Percentiles rank a stretch among this genome's conserved stretches.
Conservation (phyloP, 2,329 filamentous ascomycete species). For the Cladobotryum protrusum region DNA sequence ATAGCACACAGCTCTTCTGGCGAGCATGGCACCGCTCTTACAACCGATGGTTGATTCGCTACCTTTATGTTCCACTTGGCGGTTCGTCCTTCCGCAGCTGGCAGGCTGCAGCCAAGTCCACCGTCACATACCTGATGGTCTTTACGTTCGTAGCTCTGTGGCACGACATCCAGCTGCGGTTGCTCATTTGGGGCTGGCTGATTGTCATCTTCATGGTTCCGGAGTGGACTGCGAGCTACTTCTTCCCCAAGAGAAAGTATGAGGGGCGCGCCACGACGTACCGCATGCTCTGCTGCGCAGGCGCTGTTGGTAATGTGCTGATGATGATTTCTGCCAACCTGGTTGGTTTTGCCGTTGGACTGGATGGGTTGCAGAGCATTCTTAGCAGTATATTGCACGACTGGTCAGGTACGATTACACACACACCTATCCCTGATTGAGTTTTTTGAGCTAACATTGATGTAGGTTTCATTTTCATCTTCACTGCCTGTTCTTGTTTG, state of each 20-base stretch:
- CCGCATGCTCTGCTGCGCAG: constrained; percentile 71
- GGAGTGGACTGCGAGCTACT: constrained; percentile 63
- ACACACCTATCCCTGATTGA: background rate
- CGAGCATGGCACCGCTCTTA: constrained; percentile 92
- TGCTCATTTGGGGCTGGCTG: constrained; percentile 96
- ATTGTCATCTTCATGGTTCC: constrained; percentile 91
- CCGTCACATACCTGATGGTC: constrained; percentile 72
- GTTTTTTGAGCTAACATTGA: constrained; percentile 16
- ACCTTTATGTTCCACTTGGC: constrained; percentile 88
- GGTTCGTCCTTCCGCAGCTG: constrained; percentile 51
- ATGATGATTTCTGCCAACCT: constrained; percentile 97
- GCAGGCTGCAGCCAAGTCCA: constrained; percentile 46
- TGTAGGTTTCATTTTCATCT: constrained; percentile 64
- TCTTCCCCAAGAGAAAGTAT: constrained; percentile 73
- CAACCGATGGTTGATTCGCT: constrained; percentile 91
- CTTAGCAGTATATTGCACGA: constrained; percentile 69
- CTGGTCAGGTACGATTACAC: constrained; percentile 52
- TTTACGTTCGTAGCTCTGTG: constrained; percentile 97
- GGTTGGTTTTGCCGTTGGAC: constrained; percentile 86
- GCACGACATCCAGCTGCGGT: constrained; percentile 89
- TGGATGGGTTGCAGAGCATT: constrained; percentile 79
- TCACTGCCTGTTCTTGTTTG: constrained; percentile 62
- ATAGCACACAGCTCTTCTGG: constrained; percentile 87
- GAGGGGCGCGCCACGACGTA: constrained; percentile 64
- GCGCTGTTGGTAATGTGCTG: constrained; percentile 75